Base-by-base conservation (phyloP, 805 yeast genomes). In the Middelhovenomyces tepae region DNA sequence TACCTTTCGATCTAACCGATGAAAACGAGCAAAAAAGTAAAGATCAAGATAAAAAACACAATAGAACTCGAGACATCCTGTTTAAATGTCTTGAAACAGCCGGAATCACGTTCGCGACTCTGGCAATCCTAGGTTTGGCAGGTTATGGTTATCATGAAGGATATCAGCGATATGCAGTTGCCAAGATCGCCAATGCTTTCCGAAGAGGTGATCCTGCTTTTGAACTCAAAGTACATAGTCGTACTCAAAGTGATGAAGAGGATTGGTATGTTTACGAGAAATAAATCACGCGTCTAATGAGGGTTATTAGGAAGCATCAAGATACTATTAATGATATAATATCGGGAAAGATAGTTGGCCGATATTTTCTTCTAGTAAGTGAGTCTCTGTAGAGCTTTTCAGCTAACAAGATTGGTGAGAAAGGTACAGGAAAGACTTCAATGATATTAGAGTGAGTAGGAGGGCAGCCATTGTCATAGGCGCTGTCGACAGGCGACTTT, bases 391-490 rank as follows among this genome's bases (percentile, higher is more conserved):
- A n/a, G n/a, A n/a, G n/a, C n/a, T n/a, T n/a, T n/a, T n/a, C n/a
- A n/a, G n/a, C n/a, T n/a, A n/a, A n/a, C n/a, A n/a, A n/a, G n/a
- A 69, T 83, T 25, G 94, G 94, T 19, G 94, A 82, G 51, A 82
- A 83, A 51, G 94, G 94, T 1, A 82, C 91, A 0, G 94, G 94
- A 2, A 82, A 82, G 50, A 76, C 86, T 1, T 76, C 89, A 1
- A 67, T 84, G 62, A 64, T 83, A 10, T 55, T 79, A 46, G 85
- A 82, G n/a, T n/a, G n/a, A n/a, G n/a, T n/a, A n/a, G n/a, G n/a
- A n/a, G n/a, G n/a, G n/a, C n/a, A n/a, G n/a, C n/a, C n/a, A n/a
- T n/a, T n/a, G n/a, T n/a, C n/a, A n/a, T n/a, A n/a, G n/a, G n/a
- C n/a, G n/a, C n/a, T n/a, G n/a, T n/a, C n/a, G n/a, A n/a, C n/a